phyloP scores from a whole-genome alignment of 1,284 basidiomycete species.

The Heterobasidion irregulare region DNA sequence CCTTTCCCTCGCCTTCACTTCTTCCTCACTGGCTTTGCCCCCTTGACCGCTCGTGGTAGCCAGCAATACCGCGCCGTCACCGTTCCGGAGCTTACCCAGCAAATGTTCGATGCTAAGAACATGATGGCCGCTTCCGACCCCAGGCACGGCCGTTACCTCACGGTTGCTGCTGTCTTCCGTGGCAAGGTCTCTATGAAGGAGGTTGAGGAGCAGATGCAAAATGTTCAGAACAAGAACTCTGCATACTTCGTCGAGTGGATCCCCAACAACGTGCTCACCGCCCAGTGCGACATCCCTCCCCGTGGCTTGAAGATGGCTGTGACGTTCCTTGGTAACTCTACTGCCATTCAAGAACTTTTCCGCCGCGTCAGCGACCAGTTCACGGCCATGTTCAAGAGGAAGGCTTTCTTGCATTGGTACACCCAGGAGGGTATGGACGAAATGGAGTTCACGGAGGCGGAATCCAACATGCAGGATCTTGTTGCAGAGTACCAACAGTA shows the following conservation, averaged over 20 bases:
- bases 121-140: slow-evolving; percentile 98
- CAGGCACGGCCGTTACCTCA: slow-evolving; percentile 90
- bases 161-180: slow-evolving; percentile 96
- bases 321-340: slow-evolving; percentile 97
- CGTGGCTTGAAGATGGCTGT: slow-evolving; percentile 93
- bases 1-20: slow-evolving; percentile 99
- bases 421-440: slow-evolving; percentile 99
- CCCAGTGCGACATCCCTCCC: slow-evolving; percentile 94
- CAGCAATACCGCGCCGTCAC: slow-evolving; percentile 93
- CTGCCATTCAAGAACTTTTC: slow-evolving; percentile 96
- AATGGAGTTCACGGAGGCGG: slow-evolving; percentile 97
- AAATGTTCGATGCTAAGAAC: slow-evolving; percentile 99
- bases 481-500: slow-evolving; percentile 95
- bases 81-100: slow-evolving; percentile 92
- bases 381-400: slow-evolving; percentile 98
- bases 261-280: slow-evolving; percentile 94
- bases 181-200: slow-evolving; percentile 99
- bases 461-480: slow-evolving; percentile 95
- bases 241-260: slow-evolving; percentile 99
- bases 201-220: slow-evolving; percentile 98
- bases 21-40: slow-evolving; percentile 98
- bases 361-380: slow-evolving; percentile 97
- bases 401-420: slow-evolving; percentile 99
- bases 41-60: slow-evolving; percentile 88
- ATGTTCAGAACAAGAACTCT: slow-evolving; percentile 95